Conservation (phyloP, 192 early-diverging fungal species). For the Entomortierella beljakovae region DNA sequence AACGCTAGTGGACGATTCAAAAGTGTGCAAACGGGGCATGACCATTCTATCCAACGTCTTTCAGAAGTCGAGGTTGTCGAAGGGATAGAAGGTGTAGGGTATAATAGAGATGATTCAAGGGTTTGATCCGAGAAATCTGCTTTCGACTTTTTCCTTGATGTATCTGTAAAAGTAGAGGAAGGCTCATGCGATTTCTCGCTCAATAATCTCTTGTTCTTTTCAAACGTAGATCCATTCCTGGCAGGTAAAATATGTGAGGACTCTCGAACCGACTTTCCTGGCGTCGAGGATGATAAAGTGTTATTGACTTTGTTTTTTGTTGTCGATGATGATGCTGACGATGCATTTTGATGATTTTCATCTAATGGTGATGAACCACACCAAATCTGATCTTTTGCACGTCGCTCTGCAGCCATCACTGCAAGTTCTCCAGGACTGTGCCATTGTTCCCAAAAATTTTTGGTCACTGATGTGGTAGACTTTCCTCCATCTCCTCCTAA, state of each 20-base stretch:
- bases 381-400: constrained; percentile 72
- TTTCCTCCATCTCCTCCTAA: constrained; percentile 57
- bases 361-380: constrained; percentile 60
- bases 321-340: background rate
- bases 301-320: too few species aligned
- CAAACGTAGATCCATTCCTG: too few species aligned
- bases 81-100: background rate
- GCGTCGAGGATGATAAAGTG: too few species aligned
- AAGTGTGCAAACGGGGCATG: constrained; percentile 69
- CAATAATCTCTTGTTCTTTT: too few species aligned
- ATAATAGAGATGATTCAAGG: too few species aligned
- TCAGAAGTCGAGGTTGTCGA: background rate
- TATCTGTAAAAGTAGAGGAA: too few species aligned
- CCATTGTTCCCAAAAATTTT: constrained; percentile 43
- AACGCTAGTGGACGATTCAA: constrained; percentile 57
- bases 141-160: too few species aligned
- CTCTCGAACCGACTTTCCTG: too few species aligned
- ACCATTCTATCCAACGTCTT: constrained; percentile 52
- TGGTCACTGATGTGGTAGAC: background rate
- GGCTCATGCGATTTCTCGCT: too few species aligned
- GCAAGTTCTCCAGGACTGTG: constrained; percentile 71
- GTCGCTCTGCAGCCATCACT: constrained; percentile 74
- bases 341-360: background rate
- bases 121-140: too few species aligned
- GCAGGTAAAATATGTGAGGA: too few species aligned